Evolutionary conservation across 2,329 filamentous ascomycete species (phyloP), one percentile per base, ranked within the genome.

Genomic region (Penicillium digitatum): DNA sequence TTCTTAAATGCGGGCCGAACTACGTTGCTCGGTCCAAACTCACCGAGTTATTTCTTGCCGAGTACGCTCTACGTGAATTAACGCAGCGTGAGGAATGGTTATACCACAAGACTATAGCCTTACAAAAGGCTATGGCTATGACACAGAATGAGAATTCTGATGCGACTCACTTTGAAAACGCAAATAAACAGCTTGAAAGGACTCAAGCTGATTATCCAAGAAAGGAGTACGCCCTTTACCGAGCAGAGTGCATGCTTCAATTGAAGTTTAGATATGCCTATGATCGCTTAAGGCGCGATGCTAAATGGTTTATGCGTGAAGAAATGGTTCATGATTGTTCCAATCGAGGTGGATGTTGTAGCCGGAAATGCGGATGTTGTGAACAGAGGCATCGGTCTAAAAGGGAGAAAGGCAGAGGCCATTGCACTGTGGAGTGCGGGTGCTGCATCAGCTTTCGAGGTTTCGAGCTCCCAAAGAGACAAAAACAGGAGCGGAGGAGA

Each of bases 301-400:
- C 42, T 8, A 43, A 44, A 38, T 55, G 55, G 47, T 56, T 39
- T 22, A 55, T 60, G 58, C 50, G 52, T 18, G 48, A 56, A 20
- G 49, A 46, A 42, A 22, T 56, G 20, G 34, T 56, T n/a, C 20
- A 38, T 18, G 55, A 58, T 16, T 60, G 52, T 27, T 44, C 35
- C 1, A 39, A 31, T 46, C 56, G 44, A 38, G 52, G 40, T 11
- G 58, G 53, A 39, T 60, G 57, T 46, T 60, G 55, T 22, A 47
- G 55, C n/a, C 52, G 55, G 14, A 35, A 5, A n/a, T 60, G 52
- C 37, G 55, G 52, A 34, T 60, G 57, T 18, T 60, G 52, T 38
- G 32, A 14, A 9, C 31, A 12, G 24, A 53, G 55, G 6, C 18
- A 47, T 45, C 43, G 38, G 9, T 52, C 51, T 45, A 5, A 14